Conservation (phyloP, 2,329 filamentous ascomycete species). For the Colletotrichum cuscutae region DNA sequence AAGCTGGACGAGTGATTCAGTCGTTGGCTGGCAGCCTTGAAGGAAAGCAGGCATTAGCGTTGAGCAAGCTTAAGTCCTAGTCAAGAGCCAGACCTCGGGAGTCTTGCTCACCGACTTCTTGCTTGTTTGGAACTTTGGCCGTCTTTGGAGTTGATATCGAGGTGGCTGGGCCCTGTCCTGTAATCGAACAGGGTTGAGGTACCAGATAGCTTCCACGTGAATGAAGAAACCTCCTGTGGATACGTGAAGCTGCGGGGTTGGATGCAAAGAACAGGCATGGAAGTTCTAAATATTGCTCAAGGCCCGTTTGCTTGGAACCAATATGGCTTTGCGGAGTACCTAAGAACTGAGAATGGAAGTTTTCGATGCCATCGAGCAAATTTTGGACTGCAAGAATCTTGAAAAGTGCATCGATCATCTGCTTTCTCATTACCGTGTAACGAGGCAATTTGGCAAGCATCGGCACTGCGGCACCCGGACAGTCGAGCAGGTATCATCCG, state of each 20-base stretch:
- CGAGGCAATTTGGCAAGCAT: neutral
- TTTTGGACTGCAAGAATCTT: neutral
- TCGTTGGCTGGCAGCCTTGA: neutral
- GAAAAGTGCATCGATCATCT: neutral
- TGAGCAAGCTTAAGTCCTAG: constrained; percentile 15
- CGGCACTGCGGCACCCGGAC: constrained; percentile 2
- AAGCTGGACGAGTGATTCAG: constrained; percentile 19
- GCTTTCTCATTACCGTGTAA: neutral
- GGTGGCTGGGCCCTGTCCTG: constrained; percentile 2
- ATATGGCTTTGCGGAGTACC: neutral
- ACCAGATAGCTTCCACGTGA: neutral
- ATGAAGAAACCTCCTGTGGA: neutral
- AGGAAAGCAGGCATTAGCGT: constrained; percentile 28
- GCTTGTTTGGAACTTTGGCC: neutral
- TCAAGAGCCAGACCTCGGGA: neutral
- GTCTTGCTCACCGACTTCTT: constrained; percentile 18
- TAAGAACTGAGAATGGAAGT: neutral
- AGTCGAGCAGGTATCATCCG: neutral
- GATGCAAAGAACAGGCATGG: neutral
- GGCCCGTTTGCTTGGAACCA: neutral
- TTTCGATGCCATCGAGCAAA: neutral
- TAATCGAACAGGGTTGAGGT: neutral
- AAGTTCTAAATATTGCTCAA: neutral
- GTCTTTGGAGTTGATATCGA: neutral
- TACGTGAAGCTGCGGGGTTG: neutral